Evolutionary conservation across 768 basidiomycete genomes (phyloP).

Genomic region (Leccinum boreale): DNA sequence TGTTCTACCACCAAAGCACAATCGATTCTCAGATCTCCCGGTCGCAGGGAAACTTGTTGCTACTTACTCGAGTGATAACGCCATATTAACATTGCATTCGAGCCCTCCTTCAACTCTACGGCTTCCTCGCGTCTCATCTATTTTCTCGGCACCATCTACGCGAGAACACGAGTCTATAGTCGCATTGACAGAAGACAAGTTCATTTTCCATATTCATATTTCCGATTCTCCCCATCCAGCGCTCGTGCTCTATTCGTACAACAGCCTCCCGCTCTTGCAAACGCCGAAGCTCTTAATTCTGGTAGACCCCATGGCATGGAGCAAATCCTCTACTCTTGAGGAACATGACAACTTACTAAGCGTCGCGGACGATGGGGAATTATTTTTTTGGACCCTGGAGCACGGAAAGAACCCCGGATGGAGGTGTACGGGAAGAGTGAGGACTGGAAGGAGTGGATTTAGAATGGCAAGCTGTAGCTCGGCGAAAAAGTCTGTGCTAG

Average conservation of each 20-base stretch:
- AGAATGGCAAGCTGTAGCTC: constrained; percentile 82
- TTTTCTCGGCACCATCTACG: constrained; percentile 66
- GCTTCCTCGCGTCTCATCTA: constrained; percentile 51
- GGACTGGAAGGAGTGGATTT: constrained; percentile 64
- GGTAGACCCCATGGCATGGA: constrained; percentile 90
- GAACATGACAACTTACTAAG: constrained; percentile 77
- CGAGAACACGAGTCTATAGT: constrained; percentile 54
- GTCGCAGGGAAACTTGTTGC: constrained; percentile 50
- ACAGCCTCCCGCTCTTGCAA: constrained; percentile 48
- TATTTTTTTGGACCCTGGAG: constrained; percentile 85
- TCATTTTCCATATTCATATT: constrained; percentile 55
- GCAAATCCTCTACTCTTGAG: constrained; percentile 41
- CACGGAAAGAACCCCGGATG: constrained; percentile 39
- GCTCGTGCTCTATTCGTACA: constrained; percentile 47
- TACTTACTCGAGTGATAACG: constrained; percentile 51
- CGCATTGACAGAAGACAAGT: constrained; percentile 60
- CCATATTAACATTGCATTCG: constrained; percentile 52
- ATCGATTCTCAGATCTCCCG: constrained; percentile 8
- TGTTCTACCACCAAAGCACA: not conserved
- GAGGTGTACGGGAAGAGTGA: constrained; percentile 71
- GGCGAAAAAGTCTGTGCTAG: constrained; percentile 85
- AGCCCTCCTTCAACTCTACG: constrained; percentile 38
- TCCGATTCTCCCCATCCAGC: constrained; percentile 32
- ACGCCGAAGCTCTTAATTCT: constrained; percentile 59
- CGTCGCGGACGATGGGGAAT: constrained; percentile 67